Conservation (phyloP, 345 rosid species). For the Psidium friedrichsthalianum region DNA sequence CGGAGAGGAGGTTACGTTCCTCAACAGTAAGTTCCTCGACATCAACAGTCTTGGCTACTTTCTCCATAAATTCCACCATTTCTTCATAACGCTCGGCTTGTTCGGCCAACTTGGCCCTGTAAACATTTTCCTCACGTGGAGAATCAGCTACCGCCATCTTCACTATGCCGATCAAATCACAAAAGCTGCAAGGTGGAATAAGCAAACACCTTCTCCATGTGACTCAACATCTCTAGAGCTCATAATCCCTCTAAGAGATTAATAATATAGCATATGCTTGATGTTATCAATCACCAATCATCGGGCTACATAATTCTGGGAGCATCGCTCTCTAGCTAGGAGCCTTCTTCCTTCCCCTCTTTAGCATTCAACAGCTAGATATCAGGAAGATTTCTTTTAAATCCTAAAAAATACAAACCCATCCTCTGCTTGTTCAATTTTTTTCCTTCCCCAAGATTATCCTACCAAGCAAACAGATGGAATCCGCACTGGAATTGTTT, state of each 20-base stretch:
- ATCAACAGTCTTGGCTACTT: slow-evolving; percentile 76
- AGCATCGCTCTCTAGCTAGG: not conserved
- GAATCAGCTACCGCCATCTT: slow-evolving; percentile 22
- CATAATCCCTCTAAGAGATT: not conserved
- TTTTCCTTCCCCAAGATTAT: not conserved
- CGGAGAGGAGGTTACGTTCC: slow-evolving; percentile 93
- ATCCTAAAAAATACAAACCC: not conserved
- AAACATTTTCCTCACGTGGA: slow-evolving; percentile 80
- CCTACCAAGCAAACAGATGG: not conserved
- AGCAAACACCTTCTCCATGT: not conserved
- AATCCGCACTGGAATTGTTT: not conserved
- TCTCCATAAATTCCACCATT: slow-evolving; percentile 98
- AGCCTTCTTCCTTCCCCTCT: not conserved
- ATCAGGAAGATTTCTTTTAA: not conserved
- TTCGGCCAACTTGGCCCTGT: slow-evolving; percentile 95
- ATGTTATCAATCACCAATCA: not conserved
- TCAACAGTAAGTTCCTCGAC: slow-evolving; percentile 87
- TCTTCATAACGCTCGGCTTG: slow-evolving; percentile 98
- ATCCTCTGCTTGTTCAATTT: not conserved
- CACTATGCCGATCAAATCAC: not conserved
- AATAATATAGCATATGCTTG: not conserved
- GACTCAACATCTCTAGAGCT: not conserved
- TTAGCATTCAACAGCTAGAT: not conserved
- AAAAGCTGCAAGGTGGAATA: not conserved
- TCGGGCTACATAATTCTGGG: not conserved